Evolutionary conservation across 805 yeast genomes (phyloP).

Genomic region (Grigorovia humatica): DNA sequence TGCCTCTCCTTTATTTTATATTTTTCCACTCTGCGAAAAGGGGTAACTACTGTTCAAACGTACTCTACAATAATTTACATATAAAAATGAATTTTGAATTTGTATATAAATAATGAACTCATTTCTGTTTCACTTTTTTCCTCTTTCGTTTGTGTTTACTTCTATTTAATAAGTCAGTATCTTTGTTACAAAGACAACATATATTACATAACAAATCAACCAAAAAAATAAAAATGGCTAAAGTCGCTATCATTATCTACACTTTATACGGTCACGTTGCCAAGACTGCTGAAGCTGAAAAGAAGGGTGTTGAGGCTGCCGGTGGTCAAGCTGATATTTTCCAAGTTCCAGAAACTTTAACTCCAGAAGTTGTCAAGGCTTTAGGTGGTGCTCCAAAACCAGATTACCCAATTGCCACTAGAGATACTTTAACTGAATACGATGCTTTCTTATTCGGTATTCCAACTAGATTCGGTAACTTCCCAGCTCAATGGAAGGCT

Average conservation of each 20-base stretch:
- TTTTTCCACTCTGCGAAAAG: not conserved
- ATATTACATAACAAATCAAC: too few relatives aligned
- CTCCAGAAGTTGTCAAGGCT: slow-evolving; percentile 46
- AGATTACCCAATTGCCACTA: slow-evolving; percentile 52
- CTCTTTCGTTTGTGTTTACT: not conserved
- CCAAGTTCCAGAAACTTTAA: slow-evolving; percentile 74
- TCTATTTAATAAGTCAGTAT: not conserved
- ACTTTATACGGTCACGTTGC: slow-evolving; percentile 74
- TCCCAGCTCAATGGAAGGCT: slow-evolving; percentile 68
- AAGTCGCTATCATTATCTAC: slow-evolving; percentile 69
- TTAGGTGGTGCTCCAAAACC: slow-evolving; percentile 59
- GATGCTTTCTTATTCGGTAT: slow-evolving; percentile 80
- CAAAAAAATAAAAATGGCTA: slow-evolving; percentile 15
- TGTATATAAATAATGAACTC: not conserved
- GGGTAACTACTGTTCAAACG: not conserved
- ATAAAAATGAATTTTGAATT: not conserved
- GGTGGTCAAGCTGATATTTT: slow-evolving; percentile 63
- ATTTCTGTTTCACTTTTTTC: not conserved
- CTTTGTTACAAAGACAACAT: not conserved
- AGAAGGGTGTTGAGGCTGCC: slow-evolving; percentile 57
- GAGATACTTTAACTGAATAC: slow-evolving; percentile 47
- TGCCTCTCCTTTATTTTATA: not conserved
- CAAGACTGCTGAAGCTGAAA: slow-evolving; percentile 55
- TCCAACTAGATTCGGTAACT: slow-evolving; percentile 77
- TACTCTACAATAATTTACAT: too few relatives aligned